phyloP scores from a whole-genome alignment of 1,284 basidiomycete species.

The Ustilago crameri region DNA sequence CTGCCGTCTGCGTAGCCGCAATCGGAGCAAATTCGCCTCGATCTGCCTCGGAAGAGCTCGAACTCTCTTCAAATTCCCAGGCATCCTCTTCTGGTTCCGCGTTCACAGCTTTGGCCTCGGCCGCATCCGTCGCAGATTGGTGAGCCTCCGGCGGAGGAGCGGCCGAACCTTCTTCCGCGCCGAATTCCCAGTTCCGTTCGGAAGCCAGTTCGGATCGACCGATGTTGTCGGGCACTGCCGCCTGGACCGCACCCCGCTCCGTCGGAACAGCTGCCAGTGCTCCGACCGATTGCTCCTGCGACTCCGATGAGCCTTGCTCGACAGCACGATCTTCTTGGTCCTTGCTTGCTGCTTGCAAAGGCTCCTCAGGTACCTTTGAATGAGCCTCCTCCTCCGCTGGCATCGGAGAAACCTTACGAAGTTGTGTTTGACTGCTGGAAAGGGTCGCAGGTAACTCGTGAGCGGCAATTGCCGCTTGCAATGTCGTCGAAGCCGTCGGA shows the following conservation, averaged over 20 bases:
- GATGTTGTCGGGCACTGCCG: too few relatives aligned
- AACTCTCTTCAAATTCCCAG: slow-evolving; percentile 42
- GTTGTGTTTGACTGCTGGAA: too few relatives aligned
- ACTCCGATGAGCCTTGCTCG: slow-evolving; percentile 25
- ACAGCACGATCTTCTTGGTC: not conserved
- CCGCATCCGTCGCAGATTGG: not conserved
- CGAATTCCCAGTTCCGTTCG: too few relatives aligned
- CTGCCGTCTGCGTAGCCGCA: slow-evolving; percentile 2
- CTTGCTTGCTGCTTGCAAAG: not conserved
- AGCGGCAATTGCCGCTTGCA: too few relatives aligned
- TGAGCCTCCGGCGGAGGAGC: not conserved
- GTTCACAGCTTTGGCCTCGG: not conserved
- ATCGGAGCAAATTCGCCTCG: slow-evolving; percentile 13
- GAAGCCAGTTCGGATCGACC: too few relatives aligned
- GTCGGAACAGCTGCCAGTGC: not conserved
- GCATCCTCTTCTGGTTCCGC: slow-evolving; percentile 27
- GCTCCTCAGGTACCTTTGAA: too few relatives aligned
- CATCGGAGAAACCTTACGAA: too few relatives aligned
- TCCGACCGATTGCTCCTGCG: not conserved
- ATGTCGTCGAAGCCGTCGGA: too few relatives aligned
- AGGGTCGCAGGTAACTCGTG: too few relatives aligned
- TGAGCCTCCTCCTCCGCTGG: too few relatives aligned
- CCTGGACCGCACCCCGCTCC: not conserved
- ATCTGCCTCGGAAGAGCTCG: slow-evolving; percentile 29
- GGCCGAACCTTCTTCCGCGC: too few relatives aligned